These are phyloP conservation scores for Plasmodium inui DNA, from an alignment of 169 alveolate genomes.

Conservation along the genomic window DNA sequence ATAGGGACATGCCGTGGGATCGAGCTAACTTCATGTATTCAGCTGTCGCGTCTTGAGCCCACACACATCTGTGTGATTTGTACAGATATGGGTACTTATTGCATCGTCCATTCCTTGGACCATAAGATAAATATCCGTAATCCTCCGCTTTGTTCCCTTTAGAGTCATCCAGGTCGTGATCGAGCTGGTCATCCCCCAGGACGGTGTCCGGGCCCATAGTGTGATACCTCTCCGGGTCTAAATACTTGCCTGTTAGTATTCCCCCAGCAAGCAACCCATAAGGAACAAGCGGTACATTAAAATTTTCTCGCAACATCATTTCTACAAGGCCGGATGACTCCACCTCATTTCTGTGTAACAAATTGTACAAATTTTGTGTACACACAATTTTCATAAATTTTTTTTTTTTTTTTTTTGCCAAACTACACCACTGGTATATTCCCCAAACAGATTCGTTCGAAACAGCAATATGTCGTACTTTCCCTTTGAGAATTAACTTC, in stretches of 20 bases:
- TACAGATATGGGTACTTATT: constrained; percentile 85
- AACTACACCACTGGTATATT: constrained; percentile 77
- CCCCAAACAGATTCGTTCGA: constrained; percentile 90
- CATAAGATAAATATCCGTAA: constrained; percentile 86
- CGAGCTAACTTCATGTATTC: constrained; percentile 87
- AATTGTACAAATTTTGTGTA: constrained; percentile 83
- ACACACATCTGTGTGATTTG: constrained; percentile 89
- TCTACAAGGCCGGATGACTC: constrained; percentile 88
- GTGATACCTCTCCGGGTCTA: constrained; percentile 87
- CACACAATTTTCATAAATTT: constrained; percentile 77
- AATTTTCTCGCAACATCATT: constrained; percentile 78
- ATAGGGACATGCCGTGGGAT: constrained; percentile 84
- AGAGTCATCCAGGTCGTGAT: constrained; percentile 26
- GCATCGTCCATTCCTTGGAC: constrained; percentile 88
- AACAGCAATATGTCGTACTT: constrained; percentile 85
- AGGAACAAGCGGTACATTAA: constrained; percentile 87
- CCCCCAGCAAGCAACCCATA: constrained; percentile 91
- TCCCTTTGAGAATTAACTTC: constrained; percentile 83
- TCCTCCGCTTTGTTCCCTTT: constrained; percentile 84
- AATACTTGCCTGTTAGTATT: constrained; percentile 88
- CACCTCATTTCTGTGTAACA: constrained; percentile 86
- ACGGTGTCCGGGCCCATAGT: constrained; percentile 66
- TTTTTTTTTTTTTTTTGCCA: constrained; percentile 77
- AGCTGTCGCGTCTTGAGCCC: constrained; percentile 89
- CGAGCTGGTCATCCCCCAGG: constrained; percentile 59